Evolutionary conservation across 202 grass and related monocot species (phyloP).

Genomic region (Schoenoplectus triqueter): DNA sequence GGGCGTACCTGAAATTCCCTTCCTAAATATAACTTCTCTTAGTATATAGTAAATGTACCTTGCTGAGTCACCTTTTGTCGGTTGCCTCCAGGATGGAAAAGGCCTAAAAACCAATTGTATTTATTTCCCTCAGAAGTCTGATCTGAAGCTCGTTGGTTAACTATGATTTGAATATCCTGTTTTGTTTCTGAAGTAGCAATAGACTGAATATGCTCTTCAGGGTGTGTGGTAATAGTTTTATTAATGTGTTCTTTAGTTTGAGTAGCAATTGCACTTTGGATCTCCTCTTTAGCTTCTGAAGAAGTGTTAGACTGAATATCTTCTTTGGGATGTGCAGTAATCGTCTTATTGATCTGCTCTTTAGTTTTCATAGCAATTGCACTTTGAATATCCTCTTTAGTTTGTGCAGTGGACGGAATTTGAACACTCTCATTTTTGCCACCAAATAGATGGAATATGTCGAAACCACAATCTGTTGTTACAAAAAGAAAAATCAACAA

Average conservation of each 20-base stretch:
- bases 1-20: neutral
- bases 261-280: no score
- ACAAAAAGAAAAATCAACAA: slow-evolving; percentile 32
- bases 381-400: slow-evolving; percentile 27
- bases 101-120: slow-evolving; percentile 61
- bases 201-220: slow-evolving; percentile 32
- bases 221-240: no score
- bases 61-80: slow-evolving; percentile 32
- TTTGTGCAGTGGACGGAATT: slow-evolving; percentile 11
- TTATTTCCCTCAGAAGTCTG: slow-evolving; percentile 39
- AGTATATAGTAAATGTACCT: slow-evolving; percentile 39
- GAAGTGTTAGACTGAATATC: no score
- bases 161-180: slow-evolving; percentile 22
- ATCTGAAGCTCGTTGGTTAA: slow-evolving; percentile 3
- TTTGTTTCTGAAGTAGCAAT: slow-evolving; percentile 36
- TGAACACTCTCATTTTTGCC: slow-evolving; percentile 40
- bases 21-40: neutral
- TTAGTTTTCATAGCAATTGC: slow-evolving; percentile 2
- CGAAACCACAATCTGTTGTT: slow-evolving; percentile 63
- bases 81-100: slow-evolving; percentile 58
- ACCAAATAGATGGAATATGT: slow-evolving; percentile 72
- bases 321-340: slow-evolving; percentile 7
- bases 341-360: neutral
- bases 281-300: no score
- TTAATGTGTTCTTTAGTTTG: no score